phyloP scores from a whole-genome alignment of 1,139 yeast genomes.

The Diutina ranongensis region DNA sequence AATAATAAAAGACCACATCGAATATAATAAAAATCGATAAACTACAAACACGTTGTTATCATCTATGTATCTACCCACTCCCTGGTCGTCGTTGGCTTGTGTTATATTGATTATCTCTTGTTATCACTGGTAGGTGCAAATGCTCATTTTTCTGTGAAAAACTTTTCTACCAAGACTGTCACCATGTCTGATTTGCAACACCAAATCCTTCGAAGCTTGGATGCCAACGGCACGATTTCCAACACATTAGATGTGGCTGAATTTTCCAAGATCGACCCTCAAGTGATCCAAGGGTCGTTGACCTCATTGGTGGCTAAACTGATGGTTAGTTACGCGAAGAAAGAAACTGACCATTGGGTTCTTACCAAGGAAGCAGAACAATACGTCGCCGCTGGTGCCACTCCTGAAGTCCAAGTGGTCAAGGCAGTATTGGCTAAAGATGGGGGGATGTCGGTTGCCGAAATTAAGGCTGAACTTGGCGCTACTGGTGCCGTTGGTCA shows the following conservation, averaged over 20 bases:
- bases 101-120: no score
- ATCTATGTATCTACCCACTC: not conserved
- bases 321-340: constrained; percentile 65
- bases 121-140: no score
- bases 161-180: not conserved
- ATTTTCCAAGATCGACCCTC: constrained; percentile 26
- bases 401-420: constrained; percentile 65
- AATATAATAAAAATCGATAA: no score
- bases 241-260: constrained; percentile 53
- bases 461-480: constrained; percentile 70
- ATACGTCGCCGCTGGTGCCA: constrained; percentile 72
- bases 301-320: constrained; percentile 78
- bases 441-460: constrained; percentile 74
- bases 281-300: constrained; percentile 55
- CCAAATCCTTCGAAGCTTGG: constrained; percentile 49
- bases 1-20: no score
- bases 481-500: constrained; percentile 84
- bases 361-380: constrained; percentile 78
- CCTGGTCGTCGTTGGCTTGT: no score
- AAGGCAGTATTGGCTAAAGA: constrained; percentile 63
- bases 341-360: constrained; percentile 67
- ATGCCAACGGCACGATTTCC: constrained; percentile 36
- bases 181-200: constrained; percentile 47
- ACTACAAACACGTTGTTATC: no score
- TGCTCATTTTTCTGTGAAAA: constrained; percentile 1